These are phyloP conservation scores for Raffaelea ambrosiae DNA, from an alignment of 2,329 filamentous ascomycete genomes.

Conservation along the genomic window DNA sequence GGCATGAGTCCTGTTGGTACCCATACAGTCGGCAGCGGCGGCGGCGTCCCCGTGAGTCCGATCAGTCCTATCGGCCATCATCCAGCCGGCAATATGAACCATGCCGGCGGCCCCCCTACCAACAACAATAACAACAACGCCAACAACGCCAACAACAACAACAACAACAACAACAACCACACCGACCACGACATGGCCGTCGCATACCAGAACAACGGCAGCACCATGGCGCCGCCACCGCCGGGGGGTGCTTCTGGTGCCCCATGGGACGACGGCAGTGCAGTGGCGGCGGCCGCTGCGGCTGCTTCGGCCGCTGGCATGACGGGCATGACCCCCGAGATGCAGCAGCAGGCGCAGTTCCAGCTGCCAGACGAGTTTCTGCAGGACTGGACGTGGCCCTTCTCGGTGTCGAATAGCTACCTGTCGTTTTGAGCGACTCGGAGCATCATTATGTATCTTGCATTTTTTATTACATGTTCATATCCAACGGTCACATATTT, in stretches of 20 bases:
- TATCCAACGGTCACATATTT: background rate
- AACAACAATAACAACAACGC: background rate
- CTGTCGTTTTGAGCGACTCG: constrained; percentile 5
- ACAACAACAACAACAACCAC: constrained; percentile 1
- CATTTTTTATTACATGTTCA: background rate
- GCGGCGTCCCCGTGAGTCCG: too few relatives aligned
- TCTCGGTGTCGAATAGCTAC: constrained; percentile 11
- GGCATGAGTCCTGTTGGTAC: too few relatives aligned
- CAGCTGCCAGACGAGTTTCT: constrained; percentile 8
- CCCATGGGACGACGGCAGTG: too few relatives aligned
- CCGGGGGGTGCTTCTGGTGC: too few relatives aligned
- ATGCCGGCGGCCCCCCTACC: too few relatives aligned
- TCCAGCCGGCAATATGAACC: too few relatives aligned
- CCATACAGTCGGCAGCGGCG: too few relatives aligned
- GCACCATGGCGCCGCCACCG: background rate
- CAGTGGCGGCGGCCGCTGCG: constrained; percentile 6
- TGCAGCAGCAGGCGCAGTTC: background rate
- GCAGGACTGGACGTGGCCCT: constrained; percentile 12
- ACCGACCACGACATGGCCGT: background rate
- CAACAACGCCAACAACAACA: background rate
- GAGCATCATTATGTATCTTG: background rate
- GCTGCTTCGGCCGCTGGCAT: too few relatives aligned
- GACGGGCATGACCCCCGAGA: too few relatives aligned
- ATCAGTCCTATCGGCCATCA: too few relatives aligned
- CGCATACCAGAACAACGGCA: background rate